These are phyloP conservation scores for Xylaria castorea DNA, from an alignment of 495 filamentous ascomycete genomes.

Conservation along the genomic window DNA sequence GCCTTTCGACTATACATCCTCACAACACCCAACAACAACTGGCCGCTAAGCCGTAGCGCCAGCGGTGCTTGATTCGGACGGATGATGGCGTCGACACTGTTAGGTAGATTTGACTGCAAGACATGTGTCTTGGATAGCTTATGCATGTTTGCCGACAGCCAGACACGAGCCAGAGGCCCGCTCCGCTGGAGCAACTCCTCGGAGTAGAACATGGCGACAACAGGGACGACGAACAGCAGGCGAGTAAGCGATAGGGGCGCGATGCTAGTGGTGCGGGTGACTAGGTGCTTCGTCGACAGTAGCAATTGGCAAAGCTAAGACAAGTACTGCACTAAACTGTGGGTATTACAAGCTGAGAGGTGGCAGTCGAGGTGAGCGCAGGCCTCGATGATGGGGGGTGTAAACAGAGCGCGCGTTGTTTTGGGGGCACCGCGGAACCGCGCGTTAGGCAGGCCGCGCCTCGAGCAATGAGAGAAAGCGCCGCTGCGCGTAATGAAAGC, in stretches of 20 bases:
- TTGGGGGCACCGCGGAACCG: constrained; percentile 23
- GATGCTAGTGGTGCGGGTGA: constrained; percentile 34
- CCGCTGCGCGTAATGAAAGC: constrained; percentile 14
- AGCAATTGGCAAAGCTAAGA: constrained; percentile 17
- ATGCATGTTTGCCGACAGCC: constrained; percentile 95
- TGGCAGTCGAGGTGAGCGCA: not conserved
- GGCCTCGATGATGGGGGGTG: constrained; percentile 4
- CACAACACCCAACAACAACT: constrained; percentile 92
- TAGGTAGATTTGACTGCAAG: constrained; percentile 87
- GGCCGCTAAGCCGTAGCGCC: constrained; percentile 91
- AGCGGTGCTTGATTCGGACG: constrained; percentile 92
- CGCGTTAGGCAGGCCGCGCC: constrained; percentile 27
- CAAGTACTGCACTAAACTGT: constrained; percentile 3
- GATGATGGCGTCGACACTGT: constrained; percentile 93
- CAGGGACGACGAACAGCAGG: constrained; percentile 47
- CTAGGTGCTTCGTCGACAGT: not conserved
- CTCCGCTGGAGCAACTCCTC: constrained; percentile 95
- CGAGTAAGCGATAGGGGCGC: constrained; percentile 45
- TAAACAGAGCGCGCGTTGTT: constrained; percentile 31
- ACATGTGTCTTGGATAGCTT: constrained; percentile 96
- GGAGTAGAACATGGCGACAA: constrained; percentile 90
- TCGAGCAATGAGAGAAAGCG: constrained; percentile 22
- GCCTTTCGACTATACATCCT: constrained; percentile 97
- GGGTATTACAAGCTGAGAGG: constrained; percentile 4
- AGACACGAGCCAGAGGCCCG: constrained; percentile 95